Conservation (phyloP, 1,284 basidiomycete species). For the Schizophyllum amplum region DNA sequence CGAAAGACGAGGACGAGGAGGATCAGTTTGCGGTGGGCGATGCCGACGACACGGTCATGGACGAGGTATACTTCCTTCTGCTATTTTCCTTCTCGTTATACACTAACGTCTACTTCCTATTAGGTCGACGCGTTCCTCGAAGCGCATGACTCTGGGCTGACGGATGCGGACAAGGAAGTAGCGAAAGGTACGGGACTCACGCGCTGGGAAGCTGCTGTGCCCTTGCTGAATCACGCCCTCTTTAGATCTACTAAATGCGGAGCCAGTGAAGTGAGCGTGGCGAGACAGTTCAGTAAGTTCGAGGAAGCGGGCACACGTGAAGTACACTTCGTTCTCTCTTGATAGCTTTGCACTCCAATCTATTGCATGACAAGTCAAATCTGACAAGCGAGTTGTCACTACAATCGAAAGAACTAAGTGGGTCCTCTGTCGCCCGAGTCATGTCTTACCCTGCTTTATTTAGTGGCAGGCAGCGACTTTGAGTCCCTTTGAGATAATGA, state of each 20-base stretch:
- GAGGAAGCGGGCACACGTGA: slow-evolving; percentile 1
- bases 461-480: too few relatives aligned
- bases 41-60: slow-evolving; percentile 71
- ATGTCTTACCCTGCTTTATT: too few relatives aligned
- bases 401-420: too few relatives aligned
- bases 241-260: slow-evolving; percentile 56
- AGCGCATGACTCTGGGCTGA: slow-evolving; percentile 80
- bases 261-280: slow-evolving; percentile 42
- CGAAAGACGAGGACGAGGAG: slow-evolving; percentile 73
- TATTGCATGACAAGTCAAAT: too few relatives aligned
- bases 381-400: too few relatives aligned
- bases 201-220: not conserved
- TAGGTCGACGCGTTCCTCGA: slow-evolving; percentile 89
- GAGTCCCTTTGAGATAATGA: too few relatives aligned
- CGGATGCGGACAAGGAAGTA: slow-evolving; percentile 79
- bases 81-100: not conserved
- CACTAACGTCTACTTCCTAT: slow-evolving; percentile 7
- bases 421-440: too few relatives aligned
- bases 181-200: slow-evolving; percentile 61
- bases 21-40: slow-evolving; percentile 51
- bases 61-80: slow-evolving; percentile 51
- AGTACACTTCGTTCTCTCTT: slow-evolving; percentile 35
- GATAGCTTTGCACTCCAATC: too few relatives aligned
- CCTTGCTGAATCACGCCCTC: slow-evolving; percentile 5
- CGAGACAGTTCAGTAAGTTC: too few relatives aligned